These are phyloP conservation scores for Ogataea pini DNA, from an alignment of 805 yeast species.

Conservation along the genomic window DNA sequence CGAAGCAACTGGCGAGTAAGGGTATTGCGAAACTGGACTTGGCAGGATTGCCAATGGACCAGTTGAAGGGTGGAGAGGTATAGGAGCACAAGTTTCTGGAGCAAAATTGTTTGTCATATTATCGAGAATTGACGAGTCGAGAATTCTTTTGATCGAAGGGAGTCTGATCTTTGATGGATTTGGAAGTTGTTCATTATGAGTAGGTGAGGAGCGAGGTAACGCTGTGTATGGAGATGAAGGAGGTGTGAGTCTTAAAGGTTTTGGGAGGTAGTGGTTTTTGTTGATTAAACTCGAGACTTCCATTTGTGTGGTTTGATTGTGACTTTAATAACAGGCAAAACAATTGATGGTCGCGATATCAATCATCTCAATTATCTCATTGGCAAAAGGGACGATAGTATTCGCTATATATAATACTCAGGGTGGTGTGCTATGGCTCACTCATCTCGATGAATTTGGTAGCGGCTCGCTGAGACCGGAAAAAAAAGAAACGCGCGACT, in stretches of 20 bases:
- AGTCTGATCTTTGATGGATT: slow-evolving; percentile 12
- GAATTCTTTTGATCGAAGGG: slow-evolving; percentile 27
- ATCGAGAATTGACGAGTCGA: slow-evolving; percentile 24
- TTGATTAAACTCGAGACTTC: slow-evolving; percentile 24
- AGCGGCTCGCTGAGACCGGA: slow-evolving; percentile 6
- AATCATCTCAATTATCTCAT: background rate
- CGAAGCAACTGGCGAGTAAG: slow-evolving; percentile 26
- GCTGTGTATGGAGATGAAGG: slow-evolving; percentile 21
- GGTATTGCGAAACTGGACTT: slow-evolving; percentile 20
- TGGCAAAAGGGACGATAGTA: background rate
- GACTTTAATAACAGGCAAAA: background rate
- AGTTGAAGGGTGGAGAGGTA: background rate
- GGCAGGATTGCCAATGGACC: slow-evolving; percentile 17
- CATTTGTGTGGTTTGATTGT: slow-evolving; percentile 14
- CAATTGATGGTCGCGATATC: background rate
- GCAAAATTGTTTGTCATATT: background rate
- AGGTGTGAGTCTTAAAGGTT: slow-evolving; percentile 20
- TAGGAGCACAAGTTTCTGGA: too few relatives aligned
- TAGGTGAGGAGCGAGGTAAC: slow-evolving; percentile 7
- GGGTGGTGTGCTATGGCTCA: background rate
- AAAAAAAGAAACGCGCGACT: slow-evolving; percentile 1
- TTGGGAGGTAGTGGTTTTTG: slow-evolving; percentile 12
- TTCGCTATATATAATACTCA: background rate
- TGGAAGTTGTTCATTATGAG: slow-evolving; percentile 5
- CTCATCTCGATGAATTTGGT: background rate